Conservation (phyloP, 1,284 basidiomycete species). For the Fomitopsis schrenkii region DNA sequence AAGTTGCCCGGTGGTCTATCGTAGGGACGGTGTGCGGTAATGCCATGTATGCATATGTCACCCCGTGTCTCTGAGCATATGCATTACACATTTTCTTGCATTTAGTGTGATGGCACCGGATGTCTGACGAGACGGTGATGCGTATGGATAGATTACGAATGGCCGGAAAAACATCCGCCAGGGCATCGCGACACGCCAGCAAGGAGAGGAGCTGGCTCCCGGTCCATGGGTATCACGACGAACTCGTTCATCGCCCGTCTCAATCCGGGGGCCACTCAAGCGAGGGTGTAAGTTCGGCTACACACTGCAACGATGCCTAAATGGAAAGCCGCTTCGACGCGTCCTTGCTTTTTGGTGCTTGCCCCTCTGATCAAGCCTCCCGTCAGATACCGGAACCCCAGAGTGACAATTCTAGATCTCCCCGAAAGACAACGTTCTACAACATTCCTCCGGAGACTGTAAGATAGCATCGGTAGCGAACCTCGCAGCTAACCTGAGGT, state of each 20-base stretch:
- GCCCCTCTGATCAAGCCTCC: not conserved
- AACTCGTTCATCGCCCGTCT: not conserved
- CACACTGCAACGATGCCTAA: not conserved
- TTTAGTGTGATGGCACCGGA: not conserved
- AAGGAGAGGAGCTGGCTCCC: no score
- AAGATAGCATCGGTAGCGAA: not conserved
- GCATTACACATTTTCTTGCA: not conserved
- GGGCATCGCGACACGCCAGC: no score
- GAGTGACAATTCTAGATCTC: not conserved
- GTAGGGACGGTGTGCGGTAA: not conserved
- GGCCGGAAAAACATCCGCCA: no score
- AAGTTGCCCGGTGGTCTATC: not conserved
- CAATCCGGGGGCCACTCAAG: not conserved
- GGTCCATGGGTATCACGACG: not conserved
- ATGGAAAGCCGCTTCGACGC: not conserved
- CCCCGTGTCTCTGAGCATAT: not conserved
- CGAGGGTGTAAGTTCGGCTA: not conserved
- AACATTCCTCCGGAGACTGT: not conserved
- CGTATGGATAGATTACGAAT: no score
- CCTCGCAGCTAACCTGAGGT: not conserved
- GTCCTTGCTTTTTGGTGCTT: not conserved
- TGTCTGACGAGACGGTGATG: no score
- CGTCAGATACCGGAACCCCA: not conserved
- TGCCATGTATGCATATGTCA: not conserved
- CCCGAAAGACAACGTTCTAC: not conserved